phyloP scores from a whole-genome alignment of 2,329 filamentous ascomycete species.

The Scedosporium dehoogii region DNA sequence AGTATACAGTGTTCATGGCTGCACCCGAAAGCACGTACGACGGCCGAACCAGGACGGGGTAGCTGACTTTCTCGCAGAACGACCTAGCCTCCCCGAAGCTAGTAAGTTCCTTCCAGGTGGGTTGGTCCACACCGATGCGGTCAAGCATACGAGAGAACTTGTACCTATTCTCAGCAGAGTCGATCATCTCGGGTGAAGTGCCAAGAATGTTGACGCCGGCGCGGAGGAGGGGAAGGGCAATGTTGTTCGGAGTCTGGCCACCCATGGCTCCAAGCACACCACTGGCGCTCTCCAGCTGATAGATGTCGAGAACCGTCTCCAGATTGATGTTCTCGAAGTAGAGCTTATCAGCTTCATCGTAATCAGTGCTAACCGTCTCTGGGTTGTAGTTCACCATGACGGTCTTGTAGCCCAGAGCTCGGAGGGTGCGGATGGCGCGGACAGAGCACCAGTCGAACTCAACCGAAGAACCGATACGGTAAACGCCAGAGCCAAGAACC shows the following conservation, averaged over 20 bases:
- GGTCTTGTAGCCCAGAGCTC: conserved; percentile 78
- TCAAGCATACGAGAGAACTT: conserved; percentile 99
- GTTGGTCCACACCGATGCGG: conserved; percentile 88
- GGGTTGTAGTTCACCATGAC: conserved; percentile 96
- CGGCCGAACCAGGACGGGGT: conserved; percentile 88
- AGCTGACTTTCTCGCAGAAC: conserved; percentile 83
- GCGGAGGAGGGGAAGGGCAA: conserved; percentile 79
- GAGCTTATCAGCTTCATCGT: conserved; percentile 84
- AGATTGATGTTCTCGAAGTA: conserved; percentile 96
- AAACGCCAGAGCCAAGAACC: conserved; percentile 92
- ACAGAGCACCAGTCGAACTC: conserved; percentile 99
- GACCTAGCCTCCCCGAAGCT: conserved; percentile 81
- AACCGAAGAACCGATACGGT: conserved; percentile 93
- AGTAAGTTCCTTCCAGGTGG: conserved; percentile 94
- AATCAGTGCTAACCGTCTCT: conserved; percentile 83
- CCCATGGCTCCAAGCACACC: conserved; percentile 94
- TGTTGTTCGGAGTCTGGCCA: conserved; percentile 96
- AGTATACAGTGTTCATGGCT: conserved; percentile 99
- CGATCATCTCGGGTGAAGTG: conserved; percentile 98
- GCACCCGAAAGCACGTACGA: conserved; percentile 96
- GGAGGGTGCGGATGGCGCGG: conserved; percentile 80
- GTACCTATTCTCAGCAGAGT: conserved; percentile 92
- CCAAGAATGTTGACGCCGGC: conserved; percentile 87
- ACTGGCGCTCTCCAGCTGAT: conserved; percentile 71
- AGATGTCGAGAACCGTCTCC: conserved; percentile 88